Percentiles rank a stretch among this genome's conserved stretches.
These are phyloP conservation scores for Wickerhamomyces bisporus DNA, from an alignment of 805 yeast species.

Conservation along the genomic window DNA sequence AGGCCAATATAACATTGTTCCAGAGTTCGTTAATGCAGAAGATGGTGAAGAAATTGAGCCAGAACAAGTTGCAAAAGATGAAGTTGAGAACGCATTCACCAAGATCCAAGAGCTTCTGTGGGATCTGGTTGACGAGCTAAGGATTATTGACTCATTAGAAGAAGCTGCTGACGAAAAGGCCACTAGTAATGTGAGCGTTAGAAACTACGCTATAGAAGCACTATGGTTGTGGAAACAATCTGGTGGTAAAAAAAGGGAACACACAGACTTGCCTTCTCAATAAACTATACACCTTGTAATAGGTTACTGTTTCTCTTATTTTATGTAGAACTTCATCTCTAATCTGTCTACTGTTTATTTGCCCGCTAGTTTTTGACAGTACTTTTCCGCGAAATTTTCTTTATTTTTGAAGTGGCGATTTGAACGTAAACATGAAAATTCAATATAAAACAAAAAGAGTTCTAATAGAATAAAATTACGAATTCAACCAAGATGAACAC, in stretches of 20 bases:
- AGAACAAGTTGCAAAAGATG: conserved; percentile 27
- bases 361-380: too few species aligned
- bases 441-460: too few species aligned
- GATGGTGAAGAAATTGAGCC: conserved; percentile 22
- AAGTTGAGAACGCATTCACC: conserved; percentile 26
- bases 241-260: conserved; percentile 33
- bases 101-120: conserved; percentile 47
- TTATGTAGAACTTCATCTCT: too few species aligned
- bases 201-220: conserved; percentile 84
- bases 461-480: too few species aligned
- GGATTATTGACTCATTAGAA: conserved; percentile 59
- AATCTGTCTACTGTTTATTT: too few species aligned
- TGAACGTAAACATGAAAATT: not conserved
- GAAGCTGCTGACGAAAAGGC: conserved; percentile 62
- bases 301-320: too few species aligned
- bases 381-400: too few species aligned
- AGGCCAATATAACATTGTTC: conserved; percentile 48
- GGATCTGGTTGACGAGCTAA: conserved; percentile 61
- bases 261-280: too few species aligned
- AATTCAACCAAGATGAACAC: conserved; percentile 23
- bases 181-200: conserved; percentile 65
- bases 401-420: not conserved
- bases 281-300: too few species aligned
- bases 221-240: conserved; percentile 78
- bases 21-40: conserved; percentile 34